Percentiles rank a stretch among this genome's conserved stretches.
Conservation (phyloP, 768 basidiomycete genomes). For the Collybia nuda region DNA sequence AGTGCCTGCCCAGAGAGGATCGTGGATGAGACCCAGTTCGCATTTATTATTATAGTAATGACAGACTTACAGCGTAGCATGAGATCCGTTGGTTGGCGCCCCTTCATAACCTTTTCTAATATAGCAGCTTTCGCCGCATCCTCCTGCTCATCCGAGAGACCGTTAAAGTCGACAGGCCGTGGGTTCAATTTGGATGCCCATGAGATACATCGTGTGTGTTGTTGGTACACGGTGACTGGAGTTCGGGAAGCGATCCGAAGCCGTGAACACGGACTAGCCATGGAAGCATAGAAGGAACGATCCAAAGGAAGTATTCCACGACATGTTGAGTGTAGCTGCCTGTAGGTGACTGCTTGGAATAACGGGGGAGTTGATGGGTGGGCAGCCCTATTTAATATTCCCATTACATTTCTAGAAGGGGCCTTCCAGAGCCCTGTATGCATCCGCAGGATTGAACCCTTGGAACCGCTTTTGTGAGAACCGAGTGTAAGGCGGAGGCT, state of each 20-base stretch:
- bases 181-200: conserved; percentile 33
- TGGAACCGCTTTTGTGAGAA: conserved; percentile 15
- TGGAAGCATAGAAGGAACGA: too few relatives aligned
- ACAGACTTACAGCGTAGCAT: conserved; percentile 81
- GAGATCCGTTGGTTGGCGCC: conserved; percentile 84
- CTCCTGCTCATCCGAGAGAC: conserved; percentile 50
- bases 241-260: too few relatives aligned
- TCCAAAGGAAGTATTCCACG: too few relatives aligned
- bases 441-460: conserved; percentile 36
- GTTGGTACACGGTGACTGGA: neutral
- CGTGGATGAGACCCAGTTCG: conserved; percentile 9
- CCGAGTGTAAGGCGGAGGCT: conserved; percentile 9
- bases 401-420: conserved; percentile 39
- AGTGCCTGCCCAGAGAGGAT: conserved; percentile 56
- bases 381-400: conserved; percentile 17
- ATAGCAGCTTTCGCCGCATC: conserved; percentile 72
- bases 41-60: conserved; percentile 6
- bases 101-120: conserved; percentile 83
- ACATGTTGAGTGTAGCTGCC: too few relatives aligned
- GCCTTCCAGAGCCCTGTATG: conserved; percentile 34
- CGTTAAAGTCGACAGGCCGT: conserved; percentile 26
- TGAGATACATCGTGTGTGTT: conserved; percentile 21
- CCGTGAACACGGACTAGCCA: too few relatives aligned
- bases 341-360: too few relatives aligned
- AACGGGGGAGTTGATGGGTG: neutral